Conservation (phyloP, 495 filamentous ascomycete genomes). For the Hypomontagnella submonticulosa region DNA sequence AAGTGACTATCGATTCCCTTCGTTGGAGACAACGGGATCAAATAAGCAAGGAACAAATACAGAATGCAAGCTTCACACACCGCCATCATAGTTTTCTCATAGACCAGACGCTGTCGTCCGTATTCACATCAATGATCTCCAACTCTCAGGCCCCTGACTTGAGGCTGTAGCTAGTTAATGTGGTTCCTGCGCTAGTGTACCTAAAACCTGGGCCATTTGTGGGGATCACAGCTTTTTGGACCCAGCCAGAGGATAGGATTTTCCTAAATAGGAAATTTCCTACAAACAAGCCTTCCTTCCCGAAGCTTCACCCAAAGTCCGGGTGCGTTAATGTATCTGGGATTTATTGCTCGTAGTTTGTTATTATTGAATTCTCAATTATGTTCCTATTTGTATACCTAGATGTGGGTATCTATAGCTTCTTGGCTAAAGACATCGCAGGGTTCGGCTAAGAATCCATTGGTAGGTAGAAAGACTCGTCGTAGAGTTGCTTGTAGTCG, state of each 20-base stretch:
- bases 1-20: conserved; percentile 1
- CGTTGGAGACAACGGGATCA: conserved; percentile 1
- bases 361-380: neutral
- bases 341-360: no score
- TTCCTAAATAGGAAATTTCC: conserved; percentile 12
- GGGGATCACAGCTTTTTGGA: conserved; percentile 17
- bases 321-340: neutral
- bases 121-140: no score
- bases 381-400: neutral
- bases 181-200: conserved; percentile 40
- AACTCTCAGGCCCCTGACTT: neutral
- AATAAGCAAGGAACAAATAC: conserved; percentile 1
- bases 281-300: neutral
- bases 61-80: neutral
- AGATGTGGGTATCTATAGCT: neutral
- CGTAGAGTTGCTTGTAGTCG: no score
- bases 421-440: neutral
- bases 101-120: neutral
- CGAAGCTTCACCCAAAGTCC: neutral
- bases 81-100: neutral
- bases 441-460: no score
- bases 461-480: no score
- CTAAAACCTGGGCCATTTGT: conserved; percentile 23
- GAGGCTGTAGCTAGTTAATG: conserved; percentile 19
- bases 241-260: conserved; percentile 11